These are phyloP conservation scores for Cadophora sp. DNA, from an alignment of 2,329 filamentous ascomycete genomes.

Conservation along the genomic window DNA sequence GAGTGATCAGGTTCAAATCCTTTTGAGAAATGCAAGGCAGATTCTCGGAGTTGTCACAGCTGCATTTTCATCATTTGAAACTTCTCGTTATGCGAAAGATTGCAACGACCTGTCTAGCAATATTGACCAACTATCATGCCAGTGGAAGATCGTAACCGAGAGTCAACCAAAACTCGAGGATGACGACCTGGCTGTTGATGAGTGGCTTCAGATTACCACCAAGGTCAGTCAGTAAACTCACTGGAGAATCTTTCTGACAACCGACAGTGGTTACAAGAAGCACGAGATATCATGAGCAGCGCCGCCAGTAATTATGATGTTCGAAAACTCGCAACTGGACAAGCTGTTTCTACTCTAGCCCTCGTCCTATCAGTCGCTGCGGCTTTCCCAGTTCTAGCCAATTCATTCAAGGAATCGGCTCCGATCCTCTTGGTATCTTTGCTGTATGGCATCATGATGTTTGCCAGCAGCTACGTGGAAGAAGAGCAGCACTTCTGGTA, in stretches of 20 bases:
- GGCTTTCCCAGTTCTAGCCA: conserved; percentile 50
- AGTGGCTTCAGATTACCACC: conserved; percentile 54
- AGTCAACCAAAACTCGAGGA: conserved; percentile 29
- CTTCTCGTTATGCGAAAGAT: conserved; percentile 37
- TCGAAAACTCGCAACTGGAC: conserved; percentile 60
- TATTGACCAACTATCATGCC: conserved; percentile 69
- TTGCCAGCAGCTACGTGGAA: conserved; percentile 96
- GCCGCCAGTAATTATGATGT: conserved; percentile 94
- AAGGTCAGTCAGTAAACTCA: conserved; percentile 45
- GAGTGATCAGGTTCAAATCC: conserved; percentile 67
- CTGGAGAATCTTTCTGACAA: conserved; percentile 30
- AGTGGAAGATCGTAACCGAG: conserved; percentile 61
- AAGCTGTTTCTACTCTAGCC: conserved; percentile 48
- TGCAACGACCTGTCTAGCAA: conserved; percentile 35
- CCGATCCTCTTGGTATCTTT: conserved; percentile 60
- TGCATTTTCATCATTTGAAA: conserved; percentile 66
- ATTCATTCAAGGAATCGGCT: conserved; percentile 44
- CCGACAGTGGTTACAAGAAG: conserved; percentile 50
- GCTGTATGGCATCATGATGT: conserved; percentile 88
- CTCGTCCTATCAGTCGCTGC: conserved; percentile 47
- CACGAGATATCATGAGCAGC: conserved; percentile 80
- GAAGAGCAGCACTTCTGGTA: conserved; percentile 99
- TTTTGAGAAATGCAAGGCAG: conserved; percentile 81
- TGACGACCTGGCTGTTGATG: conserved; percentile 44
- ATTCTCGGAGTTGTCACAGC: conserved; percentile 79